Conservation (phyloP, 371 early-diverging fungal genomes). For the Mortierella sp. region DNA sequence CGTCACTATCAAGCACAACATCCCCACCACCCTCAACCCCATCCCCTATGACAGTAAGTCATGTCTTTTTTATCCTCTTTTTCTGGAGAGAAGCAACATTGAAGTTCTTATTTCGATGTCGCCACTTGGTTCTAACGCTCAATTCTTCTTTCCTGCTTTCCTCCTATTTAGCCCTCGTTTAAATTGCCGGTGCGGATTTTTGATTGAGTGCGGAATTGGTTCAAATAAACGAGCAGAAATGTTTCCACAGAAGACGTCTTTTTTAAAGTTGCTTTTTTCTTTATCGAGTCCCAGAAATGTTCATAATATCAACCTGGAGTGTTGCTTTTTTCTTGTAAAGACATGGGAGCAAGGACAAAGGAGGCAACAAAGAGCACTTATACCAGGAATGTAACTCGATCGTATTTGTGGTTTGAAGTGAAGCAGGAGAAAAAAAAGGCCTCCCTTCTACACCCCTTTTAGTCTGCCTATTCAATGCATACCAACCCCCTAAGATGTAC, state of each 20-base stretch:
- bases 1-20: conserved; percentile 91
- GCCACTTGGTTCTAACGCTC: neutral
- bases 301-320: neutral
- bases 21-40: conserved; percentile 92
- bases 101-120: neutral
- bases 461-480: neutral
- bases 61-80: neutral
- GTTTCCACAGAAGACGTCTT: conserved; percentile 26
- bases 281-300: neutral
- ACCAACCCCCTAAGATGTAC: neutral
- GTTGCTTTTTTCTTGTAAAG: neutral
- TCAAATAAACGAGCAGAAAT: conserved; percentile 42
- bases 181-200: conserved; percentile 25
- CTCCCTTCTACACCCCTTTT: neutral
- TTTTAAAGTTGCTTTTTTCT: neutral
- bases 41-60: conserved; percentile 92
- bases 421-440: neutral
- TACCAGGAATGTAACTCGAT: neutral
- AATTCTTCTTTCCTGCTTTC: neutral
- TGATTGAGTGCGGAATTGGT: conserved; percentile 41
- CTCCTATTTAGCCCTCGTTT: conserved; percentile 36
- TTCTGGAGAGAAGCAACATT: neutral
- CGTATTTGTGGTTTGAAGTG: neutral
- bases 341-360: neutral
- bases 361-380: neutral